Evolutionary conservation across 2,329 filamentous ascomycete genomes (phyloP).

Genomic region (Penicillium digitatum): DNA sequence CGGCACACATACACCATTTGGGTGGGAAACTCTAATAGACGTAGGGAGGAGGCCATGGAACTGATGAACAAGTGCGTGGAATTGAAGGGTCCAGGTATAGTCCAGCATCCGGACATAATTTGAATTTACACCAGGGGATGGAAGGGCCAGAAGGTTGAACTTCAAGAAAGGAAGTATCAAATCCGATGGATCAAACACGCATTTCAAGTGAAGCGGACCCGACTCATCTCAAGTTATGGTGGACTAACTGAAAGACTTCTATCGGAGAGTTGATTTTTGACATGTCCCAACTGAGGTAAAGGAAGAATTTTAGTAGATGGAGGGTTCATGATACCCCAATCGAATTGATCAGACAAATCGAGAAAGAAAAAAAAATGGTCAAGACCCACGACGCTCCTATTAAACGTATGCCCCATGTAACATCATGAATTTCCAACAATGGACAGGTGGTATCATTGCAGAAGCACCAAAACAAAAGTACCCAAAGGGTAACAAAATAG

Average conservation of each 20-base stretch:
- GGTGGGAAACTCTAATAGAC: not conserved
- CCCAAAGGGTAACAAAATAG: not conserved
- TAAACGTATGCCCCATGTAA: slow-evolving; percentile 25
- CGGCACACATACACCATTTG: not conserved
- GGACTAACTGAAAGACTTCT: not conserved
- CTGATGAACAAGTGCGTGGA: not conserved
- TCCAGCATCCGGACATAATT: not conserved
- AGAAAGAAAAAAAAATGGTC: not conserved
- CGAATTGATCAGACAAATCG: not conserved
- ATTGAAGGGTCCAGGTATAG: not conserved
- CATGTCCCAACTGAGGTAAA: not conserved
- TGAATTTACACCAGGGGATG: not conserved
- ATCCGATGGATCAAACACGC: not conserved
- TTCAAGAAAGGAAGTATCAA: not conserved
- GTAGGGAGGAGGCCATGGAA: not conserved
- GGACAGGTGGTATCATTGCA: slow-evolving; percentile 28
- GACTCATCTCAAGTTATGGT: not conserved
- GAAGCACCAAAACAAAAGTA: slow-evolving; percentile 4
- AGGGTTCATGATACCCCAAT: not conserved
- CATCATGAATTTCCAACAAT: slow-evolving; percentile 25
- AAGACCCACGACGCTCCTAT: not conserved
- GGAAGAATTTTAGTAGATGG: not conserved
- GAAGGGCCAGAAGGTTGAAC: not conserved
- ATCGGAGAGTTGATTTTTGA: not conserved
- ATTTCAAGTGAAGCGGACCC: not conserved